These are phyloP conservation scores for Barnettozyma californica DNA, from an alignment of 805 yeast species.

Conservation along the genomic window DNA sequence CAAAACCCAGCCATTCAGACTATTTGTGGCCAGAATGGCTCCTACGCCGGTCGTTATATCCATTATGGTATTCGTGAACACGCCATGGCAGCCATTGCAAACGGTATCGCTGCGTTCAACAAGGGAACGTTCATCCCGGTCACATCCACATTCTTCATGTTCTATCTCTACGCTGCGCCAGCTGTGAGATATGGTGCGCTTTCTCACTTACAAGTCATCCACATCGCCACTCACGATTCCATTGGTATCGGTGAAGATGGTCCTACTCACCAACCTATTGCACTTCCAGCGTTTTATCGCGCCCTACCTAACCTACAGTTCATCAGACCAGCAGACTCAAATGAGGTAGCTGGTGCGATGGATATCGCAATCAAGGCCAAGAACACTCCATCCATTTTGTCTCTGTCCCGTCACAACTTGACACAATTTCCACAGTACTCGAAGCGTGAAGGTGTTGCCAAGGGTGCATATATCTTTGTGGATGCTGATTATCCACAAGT, in stretches of 20 bases:
- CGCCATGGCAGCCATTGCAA: slow-evolving; percentile 31
- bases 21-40: slow-evolving; percentile 27
- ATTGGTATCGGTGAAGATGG: slow-evolving; percentile 57
- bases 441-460: slow-evolving; percentile 17
- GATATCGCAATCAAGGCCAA: slow-evolving; percentile 25
- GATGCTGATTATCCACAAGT: slow-evolving; percentile 22
- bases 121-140: slow-evolving; percentile 34
- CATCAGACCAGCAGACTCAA: not conserved
- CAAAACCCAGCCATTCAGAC: slow-evolving; percentile 24
- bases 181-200: slow-evolving; percentile 47
- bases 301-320: slow-evolving; percentile 40
- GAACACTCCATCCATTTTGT: slow-evolving; percentile 20
- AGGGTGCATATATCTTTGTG: slow-evolving; percentile 28
- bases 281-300: slow-evolving; percentile 44
- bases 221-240: slow-evolving; percentile 54
- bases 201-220: slow-evolving; percentile 39
- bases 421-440: slow-evolving; percentile 24
- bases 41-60: slow-evolving; percentile 28
- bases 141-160: slow-evolving; percentile 33
- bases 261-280: slow-evolving; percentile 55
- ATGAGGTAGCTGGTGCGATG: slow-evolving; percentile 27
- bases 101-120: slow-evolving; percentile 30
- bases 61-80: slow-evolving; percentile 33
- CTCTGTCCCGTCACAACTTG: slow-evolving; percentile 28
- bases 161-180: slow-evolving; percentile 44